These are phyloP conservation scores for Wickerhamiella allomyrinae DNA, from an alignment of 805 yeast species.

Conservation along the genomic window DNA sequence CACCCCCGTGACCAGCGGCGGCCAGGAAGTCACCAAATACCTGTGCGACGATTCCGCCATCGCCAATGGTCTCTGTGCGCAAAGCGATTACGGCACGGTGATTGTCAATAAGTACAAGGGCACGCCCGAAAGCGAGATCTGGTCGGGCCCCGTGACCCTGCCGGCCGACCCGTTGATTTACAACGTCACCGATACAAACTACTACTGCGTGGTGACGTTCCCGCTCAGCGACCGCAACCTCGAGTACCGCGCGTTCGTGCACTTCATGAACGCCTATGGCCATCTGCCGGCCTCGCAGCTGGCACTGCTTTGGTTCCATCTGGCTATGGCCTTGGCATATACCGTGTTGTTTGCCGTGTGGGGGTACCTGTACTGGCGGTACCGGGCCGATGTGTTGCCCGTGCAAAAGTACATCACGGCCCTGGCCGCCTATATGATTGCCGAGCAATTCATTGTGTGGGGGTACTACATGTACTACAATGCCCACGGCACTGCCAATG, in stretches of 20 bases:
- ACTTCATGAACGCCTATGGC: conserved; percentile 87
- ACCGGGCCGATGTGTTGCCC: conserved; percentile 74
- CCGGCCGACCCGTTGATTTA: conserved; percentile 36
- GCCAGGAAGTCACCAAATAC: conserved; percentile 31
- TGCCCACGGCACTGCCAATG: conserved; percentile 31
- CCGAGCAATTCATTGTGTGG: conserved; percentile 81
- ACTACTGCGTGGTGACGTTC: conserved; percentile 75
- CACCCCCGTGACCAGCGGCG: conserved; percentile 28
- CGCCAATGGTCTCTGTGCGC: conserved; percentile 39
- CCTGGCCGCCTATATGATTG: conserved; percentile 65
- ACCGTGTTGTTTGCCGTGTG: conserved; percentile 70
- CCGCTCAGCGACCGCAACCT: conserved; percentile 27
- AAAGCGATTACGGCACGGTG: conserved; percentile 44
- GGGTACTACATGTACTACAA: conserved; percentile 79
- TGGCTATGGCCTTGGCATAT: conserved; percentile 69
- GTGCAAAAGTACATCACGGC: conserved; percentile 83
- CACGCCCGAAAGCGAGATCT: conserved; percentile 38
- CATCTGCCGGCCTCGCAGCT: conserved; percentile 77
- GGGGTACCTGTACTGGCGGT: conserved; percentile 71
- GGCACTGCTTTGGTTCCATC: conserved; percentile 82
- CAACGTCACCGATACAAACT: conserved; percentile 63
- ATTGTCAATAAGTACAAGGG: conserved; percentile 38
- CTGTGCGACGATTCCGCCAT: conserved; percentile 65
- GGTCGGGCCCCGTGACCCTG: background rate
- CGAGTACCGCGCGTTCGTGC: conserved; percentile 50